Evolutionary conservation across 2,329 filamentous ascomycete species (phyloP), one percentile per base, ranked within the genome.

Genomic region (Dactylellina haptotyla): DNA sequence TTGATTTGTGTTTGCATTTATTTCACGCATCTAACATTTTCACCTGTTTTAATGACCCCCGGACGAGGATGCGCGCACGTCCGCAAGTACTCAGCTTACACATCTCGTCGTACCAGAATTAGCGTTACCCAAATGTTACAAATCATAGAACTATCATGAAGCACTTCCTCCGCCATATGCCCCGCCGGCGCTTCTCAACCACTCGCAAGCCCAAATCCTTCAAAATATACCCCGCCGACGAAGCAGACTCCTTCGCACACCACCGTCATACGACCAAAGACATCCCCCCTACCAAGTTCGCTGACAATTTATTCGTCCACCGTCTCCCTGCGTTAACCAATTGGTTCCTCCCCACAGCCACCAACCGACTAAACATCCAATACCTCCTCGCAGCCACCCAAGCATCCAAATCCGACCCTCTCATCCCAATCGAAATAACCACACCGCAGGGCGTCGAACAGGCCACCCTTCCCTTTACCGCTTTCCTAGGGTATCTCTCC

Each of bases 251-350:
- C n/a, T 64, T 72, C 43, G 51, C 66, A 6, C 26, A 50, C 20
- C 37, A 30, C 14, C 26, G 30, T 14, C 50, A 53, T 4, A 32
- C 10, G 3, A 59, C 14, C n/a, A 37, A 25, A n/a, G 16, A 37
- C 41, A 34, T 18, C 28, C 25, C 6, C 8, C 59, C 67, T 6
- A 28, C 45, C 34, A 72, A 58, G 53, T 54, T 72, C 59, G 10
- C 32, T n/a, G 14, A 50, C 25, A 25, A 5, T 28, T 12, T 34
- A 34, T 54, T 65, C 54, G 10, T 34, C 23, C 20, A 30, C 6
- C 54, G 43, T 20, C 28, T 65, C 25, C 69, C 69, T n/a, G 69
- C 61, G 14, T 66, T 73, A 46, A 32, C 45, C 23, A 66, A 25
- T 39, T 62, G 53, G 54, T 66, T 73, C 61, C 37, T 62, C 37